phyloP scores from a whole-genome alignment of 202 grass and related monocot genomes.

The Elaeis oleifera region DNA sequence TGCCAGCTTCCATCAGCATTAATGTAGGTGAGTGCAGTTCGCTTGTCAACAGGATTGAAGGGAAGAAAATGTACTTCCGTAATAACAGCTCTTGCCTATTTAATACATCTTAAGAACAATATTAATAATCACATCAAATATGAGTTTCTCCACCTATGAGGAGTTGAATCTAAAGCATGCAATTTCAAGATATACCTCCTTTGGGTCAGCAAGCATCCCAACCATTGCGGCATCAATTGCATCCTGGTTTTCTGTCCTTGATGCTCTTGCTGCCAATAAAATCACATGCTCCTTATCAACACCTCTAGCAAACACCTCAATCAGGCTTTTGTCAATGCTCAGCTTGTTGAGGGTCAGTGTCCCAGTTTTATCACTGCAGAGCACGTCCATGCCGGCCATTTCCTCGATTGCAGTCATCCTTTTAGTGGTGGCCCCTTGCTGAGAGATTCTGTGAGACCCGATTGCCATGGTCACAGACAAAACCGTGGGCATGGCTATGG shows the following conservation, averaged over 20 bases:
- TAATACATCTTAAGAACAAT: not conserved
- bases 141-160: no score
- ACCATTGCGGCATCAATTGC: slow-evolving; percentile 91
- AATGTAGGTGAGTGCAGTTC: slow-evolving; percentile 80
- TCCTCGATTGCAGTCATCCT: slow-evolving; percentile 96
- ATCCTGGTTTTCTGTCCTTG: slow-evolving; percentile 81
- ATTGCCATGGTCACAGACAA: slow-evolving; percentile 40
- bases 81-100: slow-evolving; percentile 63
- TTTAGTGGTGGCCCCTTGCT: slow-evolving; percentile 86
- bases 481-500: not conserved
- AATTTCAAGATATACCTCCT: slow-evolving; percentile 32
- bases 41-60: slow-evolving; percentile 95
- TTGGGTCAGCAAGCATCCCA: slow-evolving; percentile 66
- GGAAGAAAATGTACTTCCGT: slow-evolving; percentile 73
- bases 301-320: slow-evolving; percentile 52
- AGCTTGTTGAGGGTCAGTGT: slow-evolving; percentile 90
- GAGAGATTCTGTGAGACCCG: slow-evolving; percentile 51
- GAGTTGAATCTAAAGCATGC: no score
- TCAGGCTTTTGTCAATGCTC: slow-evolving; percentile 52
- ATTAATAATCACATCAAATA: no score
- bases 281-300: slow-evolving; percentile 30
- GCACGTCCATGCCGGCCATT: slow-evolving; percentile 80
- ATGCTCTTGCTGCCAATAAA: slow-evolving; percentile 58
- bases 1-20: slow-evolving; percentile 41
- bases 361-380: slow-evolving; percentile 95